Base-by-base conservation (phyloP, 331 rosid genomes). In the Arachis monticola region DNA sequence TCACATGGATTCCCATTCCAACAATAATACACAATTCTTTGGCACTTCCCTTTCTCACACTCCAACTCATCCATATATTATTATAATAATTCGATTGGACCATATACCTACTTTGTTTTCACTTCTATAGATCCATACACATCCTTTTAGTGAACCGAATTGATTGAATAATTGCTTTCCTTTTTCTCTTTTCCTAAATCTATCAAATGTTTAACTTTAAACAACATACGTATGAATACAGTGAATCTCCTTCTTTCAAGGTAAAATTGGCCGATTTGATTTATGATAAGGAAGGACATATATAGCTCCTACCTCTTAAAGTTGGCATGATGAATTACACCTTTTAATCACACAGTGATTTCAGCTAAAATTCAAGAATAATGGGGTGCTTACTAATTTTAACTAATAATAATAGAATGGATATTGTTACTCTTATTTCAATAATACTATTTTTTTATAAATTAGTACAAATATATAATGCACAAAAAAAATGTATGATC, bases 1-100 rank as follows among this genome's bases (percentile, higher is more conserved):
- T 88, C 90, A 87, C 90, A 75, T 91, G 93, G 86, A 85, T 87
- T 80, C 87, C 81, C 76, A 67, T 48, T 32, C 58, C 58, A 75
- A 56, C 73, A 50, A 51, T 51, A 76, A 57, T 78, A 75, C 42
- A 85, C 84, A 81, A 22, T 22, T 22, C 27, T 22, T 22, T 22
- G 27, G 27, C 27, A 22, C 27, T 22, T 22, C 27, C 27, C 27
- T 22, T 22, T 79, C 89, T 81, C 70, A 76, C 30, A 60, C 65
- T 67, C 84, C 89, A 81, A 60, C 84, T 77, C 75, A 62, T 77
- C 77, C 47, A 22, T 42, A 42, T 58, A 74, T 69, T 74, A 74
- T 47, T 72, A 72, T 22, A 50, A 47, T 35, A 74, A 30, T 78
- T 35, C 60, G 32, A 75, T 74, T 77, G 40, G 76, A 81, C 82